Conservation (phyloP, 176 grass and related monocot genomes). For the Eleusine coracana region DNA sequence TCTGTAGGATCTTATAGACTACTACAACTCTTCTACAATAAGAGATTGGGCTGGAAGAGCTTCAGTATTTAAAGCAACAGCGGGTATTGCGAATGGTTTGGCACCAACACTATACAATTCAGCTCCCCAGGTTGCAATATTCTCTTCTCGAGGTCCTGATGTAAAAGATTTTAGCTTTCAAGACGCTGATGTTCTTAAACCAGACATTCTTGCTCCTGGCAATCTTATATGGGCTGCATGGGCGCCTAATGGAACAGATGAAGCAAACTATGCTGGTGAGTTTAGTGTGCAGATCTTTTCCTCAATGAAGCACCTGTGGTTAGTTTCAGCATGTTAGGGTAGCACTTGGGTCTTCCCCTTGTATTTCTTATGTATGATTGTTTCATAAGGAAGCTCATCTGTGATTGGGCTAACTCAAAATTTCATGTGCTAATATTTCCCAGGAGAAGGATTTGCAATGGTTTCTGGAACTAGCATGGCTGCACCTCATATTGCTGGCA, state of each 20-base stretch:
- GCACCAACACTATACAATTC: conserved; percentile 88
- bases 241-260: conserved; percentile 95
- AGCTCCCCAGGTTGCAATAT: conserved; percentile 92
- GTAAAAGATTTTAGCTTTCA: conserved; percentile 99
- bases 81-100: conserved; percentile 86
- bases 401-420: background rate
- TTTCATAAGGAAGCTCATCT: background rate
- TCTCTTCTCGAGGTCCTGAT: conserved; percentile 96
- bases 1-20: conserved; percentile 88
- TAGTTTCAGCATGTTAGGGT: conserved; percentile 11
- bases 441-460: conserved; percentile 98
- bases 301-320: background rate
- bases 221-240: conserved; percentile 98
- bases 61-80: conserved; percentile 71
- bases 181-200: conserved; percentile 98
- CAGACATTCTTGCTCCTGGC: conserved; percentile 92
- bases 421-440: conserved; percentile 4
- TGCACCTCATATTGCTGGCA: conserved; percentile 93
- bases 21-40: conserved; percentile 88
- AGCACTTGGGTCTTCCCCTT: background rate
- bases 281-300: background rate
- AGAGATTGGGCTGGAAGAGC: conserved; percentile 96
- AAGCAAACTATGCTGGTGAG: conserved; percentile 82
- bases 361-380: background rate
- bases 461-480: conserved; percentile 99